These are phyloP conservation scores for Didymella pinodella DNA, from an alignment of 2,329 filamentous ascomycete genomes.

Conservation along the genomic window DNA sequence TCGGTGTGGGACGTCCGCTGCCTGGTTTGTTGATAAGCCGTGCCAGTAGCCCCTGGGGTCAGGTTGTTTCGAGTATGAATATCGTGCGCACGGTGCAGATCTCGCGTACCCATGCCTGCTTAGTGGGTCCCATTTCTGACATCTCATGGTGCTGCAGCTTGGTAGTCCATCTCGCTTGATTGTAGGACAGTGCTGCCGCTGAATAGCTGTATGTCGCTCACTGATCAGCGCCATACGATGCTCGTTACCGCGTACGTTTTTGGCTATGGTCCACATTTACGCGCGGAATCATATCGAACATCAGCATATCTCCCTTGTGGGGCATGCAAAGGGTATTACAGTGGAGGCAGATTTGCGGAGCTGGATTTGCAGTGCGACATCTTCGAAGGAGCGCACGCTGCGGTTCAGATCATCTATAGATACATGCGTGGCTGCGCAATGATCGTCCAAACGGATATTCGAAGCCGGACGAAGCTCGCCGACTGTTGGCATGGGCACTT, in stretches of 20 bases:
- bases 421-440: background rate
- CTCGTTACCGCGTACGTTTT: background rate
- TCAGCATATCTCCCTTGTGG: background rate
- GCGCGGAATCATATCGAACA: background rate
- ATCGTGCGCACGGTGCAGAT: conserved; percentile 27
- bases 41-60: conserved; percentile 21
- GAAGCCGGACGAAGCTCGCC: background rate
- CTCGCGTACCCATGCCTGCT: conserved; percentile 31
- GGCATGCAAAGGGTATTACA: background rate
- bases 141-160: conserved; percentile 10
- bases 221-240: background rate
- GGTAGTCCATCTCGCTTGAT: conserved; percentile 5
- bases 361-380: conserved; percentile 5
- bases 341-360: background rate
- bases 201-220: background rate
- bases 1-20: conserved; percentile 29
- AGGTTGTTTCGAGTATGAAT: conserved; percentile 37
- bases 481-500: background rate
- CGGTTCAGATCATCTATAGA: background rate
- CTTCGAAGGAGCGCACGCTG: background rate
- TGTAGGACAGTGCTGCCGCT: background rate
- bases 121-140: conserved; percentile 28
- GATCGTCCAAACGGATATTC: background rate
- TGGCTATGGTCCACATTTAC: background rate
- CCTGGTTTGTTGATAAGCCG: conserved; percentile 26